These are phyloP conservation scores for Arthrinium puccinioides DNA, from an alignment of 2,329 filamentous ascomycete genomes.

Conservation along the genomic window DNA sequence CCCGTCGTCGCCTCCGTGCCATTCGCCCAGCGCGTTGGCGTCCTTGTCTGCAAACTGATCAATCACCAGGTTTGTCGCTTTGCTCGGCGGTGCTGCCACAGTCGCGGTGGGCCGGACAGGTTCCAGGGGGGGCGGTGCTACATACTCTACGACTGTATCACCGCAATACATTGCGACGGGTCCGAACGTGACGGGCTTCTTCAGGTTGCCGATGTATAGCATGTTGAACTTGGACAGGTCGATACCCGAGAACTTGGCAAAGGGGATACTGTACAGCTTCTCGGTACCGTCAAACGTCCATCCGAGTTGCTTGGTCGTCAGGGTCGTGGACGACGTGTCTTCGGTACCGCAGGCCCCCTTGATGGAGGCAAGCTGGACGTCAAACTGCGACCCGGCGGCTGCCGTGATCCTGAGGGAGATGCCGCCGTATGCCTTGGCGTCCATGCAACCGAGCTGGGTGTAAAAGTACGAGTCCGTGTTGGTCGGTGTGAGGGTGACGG, in stretches of 20 bases:
- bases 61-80: constrained; percentile 46
- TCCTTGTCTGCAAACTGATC: constrained; percentile 48
- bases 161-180: constrained; percentile 54
- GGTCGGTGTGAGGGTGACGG: constrained; percentile 43
- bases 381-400: constrained; percentile 39
- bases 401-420: constrained; percentile 49
- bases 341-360: constrained; percentile 31
- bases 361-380: constrained; percentile 42
- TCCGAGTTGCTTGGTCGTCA: constrained; percentile 40
- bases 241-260: constrained; percentile 41
- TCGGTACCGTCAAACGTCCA: constrained; percentile 55
- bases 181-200: constrained; percentile 41
- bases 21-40: constrained; percentile 53
- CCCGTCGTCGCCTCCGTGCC: constrained; percentile 57
- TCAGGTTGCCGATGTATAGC: constrained; percentile 41
- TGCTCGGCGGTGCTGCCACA: constrained; percentile 38
- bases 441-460: constrained; percentile 46
- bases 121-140: constrained; percentile 30
- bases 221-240: constrained; percentile 44
- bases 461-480: constrained; percentile 48
- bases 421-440: constrained; percentile 44
- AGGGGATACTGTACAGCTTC: constrained; percentile 50
- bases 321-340: constrained; percentile 22
- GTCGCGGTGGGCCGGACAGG: constrained; percentile 38
- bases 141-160: constrained; percentile 38